Evolutionary conservation across 2,329 filamentous ascomycete genomes (phyloP).

Genomic region (Calonectria honghensis): DNA sequence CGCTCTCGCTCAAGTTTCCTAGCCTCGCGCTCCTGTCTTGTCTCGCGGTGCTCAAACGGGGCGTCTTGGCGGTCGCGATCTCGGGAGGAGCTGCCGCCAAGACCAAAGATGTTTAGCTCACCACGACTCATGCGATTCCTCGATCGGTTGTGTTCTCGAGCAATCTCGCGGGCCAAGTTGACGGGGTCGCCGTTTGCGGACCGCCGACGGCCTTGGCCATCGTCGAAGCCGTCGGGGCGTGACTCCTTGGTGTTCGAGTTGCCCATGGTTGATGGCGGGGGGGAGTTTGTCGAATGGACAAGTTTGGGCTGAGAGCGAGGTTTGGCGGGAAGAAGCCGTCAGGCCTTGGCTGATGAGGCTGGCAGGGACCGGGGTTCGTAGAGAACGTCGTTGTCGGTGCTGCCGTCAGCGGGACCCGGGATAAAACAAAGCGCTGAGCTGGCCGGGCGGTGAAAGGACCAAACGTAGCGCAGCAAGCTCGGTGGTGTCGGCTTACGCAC

Average conservation of each 20-base stretch:
- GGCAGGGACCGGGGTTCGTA: slow-evolving; percentile 40
- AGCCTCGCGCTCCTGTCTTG: slow-evolving; percentile 92
- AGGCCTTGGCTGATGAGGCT: slow-evolving; percentile 32
- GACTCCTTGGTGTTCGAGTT: slow-evolving; percentile 65
- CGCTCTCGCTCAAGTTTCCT: slow-evolving; percentile 89
- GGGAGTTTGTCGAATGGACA: slow-evolving; percentile 31
- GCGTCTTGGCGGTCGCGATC: slow-evolving; percentile 63
- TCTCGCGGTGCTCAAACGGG: slow-evolving; percentile 83
- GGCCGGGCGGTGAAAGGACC: slow-evolving; percentile 31
- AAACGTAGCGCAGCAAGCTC: slow-evolving; percentile 20
- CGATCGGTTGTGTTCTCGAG: slow-evolving; percentile 49
- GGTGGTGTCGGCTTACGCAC: slow-evolving; percentile 39
- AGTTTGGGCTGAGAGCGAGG: slow-evolving; percentile 33
- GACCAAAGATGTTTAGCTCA: slow-evolving; percentile 68
- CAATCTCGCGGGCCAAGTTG: slow-evolving; percentile 49
- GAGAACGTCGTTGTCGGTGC: slow-evolving; percentile 32
- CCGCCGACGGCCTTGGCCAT: slow-evolving; percentile 50
- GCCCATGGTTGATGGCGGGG: slow-evolving; percentile 57
- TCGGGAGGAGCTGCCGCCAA: slow-evolving; percentile 62
- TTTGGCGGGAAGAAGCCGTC: slow-evolving; percentile 27
- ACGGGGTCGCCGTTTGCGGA: slow-evolving; percentile 48
- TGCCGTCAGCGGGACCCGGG: slow-evolving; percentile 32
- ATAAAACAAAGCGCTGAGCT: slow-evolving; percentile 26
- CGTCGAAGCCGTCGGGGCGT: slow-evolving; percentile 56
- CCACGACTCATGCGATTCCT: slow-evolving; percentile 62